Evolutionary conservation across 331 rosid genomes (phyloP), one percentile per base, ranked within the genome.

Genomic region (Acacia concinna): DNA sequence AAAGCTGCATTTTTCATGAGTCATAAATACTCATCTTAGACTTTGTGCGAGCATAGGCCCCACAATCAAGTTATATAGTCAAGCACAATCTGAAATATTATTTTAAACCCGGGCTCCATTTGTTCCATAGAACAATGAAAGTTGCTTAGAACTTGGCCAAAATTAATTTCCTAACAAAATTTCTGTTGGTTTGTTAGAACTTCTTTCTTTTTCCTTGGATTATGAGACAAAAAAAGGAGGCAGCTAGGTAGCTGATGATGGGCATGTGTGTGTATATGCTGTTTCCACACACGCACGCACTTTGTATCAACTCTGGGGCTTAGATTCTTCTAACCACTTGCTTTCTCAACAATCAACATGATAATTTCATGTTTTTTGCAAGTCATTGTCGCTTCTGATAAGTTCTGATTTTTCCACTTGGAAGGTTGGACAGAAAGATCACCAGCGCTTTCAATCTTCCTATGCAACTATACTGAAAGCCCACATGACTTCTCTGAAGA

Each of bases 401-500:
- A 63, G 64, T 74, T 28, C 41, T 23, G 81, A 68, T 35, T 81
- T 56, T 79, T 75, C 71, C 49, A 40, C 75, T 91, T 78, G 71
- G 71, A 72, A 96, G 99, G 99, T 96, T 85, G 98, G 99, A 35
- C 88, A 87, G 8, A 96, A 91, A 92, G 99, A 96, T 82, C 97
- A 96, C 82, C 90, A 77, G 85, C 97, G 92, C 74, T 96, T 96
- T 84, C 99, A 96, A 89, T 94, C 98, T 74, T 96, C 99, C 21
- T 96, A 96, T 66, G 97, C 99, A 51, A 93, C 98, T 52, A 91
- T 96, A 77, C 84, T 96, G 8, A 96, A 91, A 88, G 99, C 97
- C 43, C 99, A 87, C 85, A 96, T 96, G 99, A 96, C 99, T 64
- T 89, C 98, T 77, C 81, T 96, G 60, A 96, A 96, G 87, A 96